These are phyloP conservation scores for Chamaecyparis obtusa DNA, from an alignment of 75 land plant species.

Conservation along the genomic window DNA sequence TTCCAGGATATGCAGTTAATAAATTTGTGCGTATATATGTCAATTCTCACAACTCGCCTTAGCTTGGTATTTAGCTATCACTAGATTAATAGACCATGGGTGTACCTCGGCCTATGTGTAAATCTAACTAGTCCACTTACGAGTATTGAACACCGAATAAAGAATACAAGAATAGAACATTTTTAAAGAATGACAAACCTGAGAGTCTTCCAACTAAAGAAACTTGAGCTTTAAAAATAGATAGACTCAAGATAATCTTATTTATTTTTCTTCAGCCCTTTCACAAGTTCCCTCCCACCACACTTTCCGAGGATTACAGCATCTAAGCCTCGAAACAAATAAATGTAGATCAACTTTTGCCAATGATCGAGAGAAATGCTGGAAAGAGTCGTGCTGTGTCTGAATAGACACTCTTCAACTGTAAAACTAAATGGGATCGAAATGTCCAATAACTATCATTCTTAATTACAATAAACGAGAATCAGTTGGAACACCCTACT, in stretches of 20 bases:
- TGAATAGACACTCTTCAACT: neutral
- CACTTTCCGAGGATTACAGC: neutral
- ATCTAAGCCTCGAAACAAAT: neutral
- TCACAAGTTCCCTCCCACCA: neutral
- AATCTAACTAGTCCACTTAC: neutral
- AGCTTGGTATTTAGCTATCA: neutral
- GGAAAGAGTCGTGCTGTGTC: neutral
- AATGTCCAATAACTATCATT: neutral
- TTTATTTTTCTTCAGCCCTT: neutral
- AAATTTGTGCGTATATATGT: neutral
- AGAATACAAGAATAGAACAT: neutral
- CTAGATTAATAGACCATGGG: neutral
- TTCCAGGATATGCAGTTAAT: neutral
- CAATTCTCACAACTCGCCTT: neutral
- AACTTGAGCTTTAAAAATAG: neutral
- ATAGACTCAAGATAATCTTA: neutral
- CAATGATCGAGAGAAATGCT: neutral
- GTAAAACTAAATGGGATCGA: neutral
- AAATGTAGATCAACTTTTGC: neutral
- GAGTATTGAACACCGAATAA: neutral
- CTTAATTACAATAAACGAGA: too few species aligned
- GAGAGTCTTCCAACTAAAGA: neutral
- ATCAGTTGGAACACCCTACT: too few species aligned
- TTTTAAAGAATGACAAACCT: neutral
- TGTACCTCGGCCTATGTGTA: neutral